Conservation (phyloP, 257 asterid species). For the Coffea eugenioides region DNA sequence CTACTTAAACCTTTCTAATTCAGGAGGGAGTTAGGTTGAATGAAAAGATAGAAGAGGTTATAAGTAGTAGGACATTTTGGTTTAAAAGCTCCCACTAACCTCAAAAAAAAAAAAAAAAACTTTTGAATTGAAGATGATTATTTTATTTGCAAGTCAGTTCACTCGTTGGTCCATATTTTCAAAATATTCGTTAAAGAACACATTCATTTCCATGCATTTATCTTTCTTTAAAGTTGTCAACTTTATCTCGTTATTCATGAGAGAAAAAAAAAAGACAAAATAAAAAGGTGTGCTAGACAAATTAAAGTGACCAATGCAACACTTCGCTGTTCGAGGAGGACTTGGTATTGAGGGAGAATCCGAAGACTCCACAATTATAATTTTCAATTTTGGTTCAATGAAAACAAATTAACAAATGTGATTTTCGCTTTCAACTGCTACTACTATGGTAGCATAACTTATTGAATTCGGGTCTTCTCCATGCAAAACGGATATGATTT, state of each 20-base stretch:
- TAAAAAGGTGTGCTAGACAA: constrained; percentile 2
- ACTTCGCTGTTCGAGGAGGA: constrained; percentile 8
- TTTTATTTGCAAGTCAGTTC: background rate
- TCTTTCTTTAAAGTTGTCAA: background rate
- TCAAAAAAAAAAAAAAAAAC: no score
- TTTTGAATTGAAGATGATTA: no score
- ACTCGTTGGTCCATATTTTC: background rate
- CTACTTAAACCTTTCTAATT: no score
- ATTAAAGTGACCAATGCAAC: background rate
- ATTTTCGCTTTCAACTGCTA: no score
- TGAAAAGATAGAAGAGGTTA: no score
- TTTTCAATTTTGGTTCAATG: no score
- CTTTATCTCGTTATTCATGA: background rate
- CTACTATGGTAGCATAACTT: no score
- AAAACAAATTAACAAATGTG: no score
- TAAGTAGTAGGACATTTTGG: no score
- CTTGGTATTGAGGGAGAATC: constrained; percentile 12
- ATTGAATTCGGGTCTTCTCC: background rate
- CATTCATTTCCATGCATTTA: background rate
- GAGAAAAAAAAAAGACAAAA: background rate
- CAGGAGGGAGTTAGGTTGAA: no score
- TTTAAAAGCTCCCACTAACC: no score
- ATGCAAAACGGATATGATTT: background rate
- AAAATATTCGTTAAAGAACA: background rate
- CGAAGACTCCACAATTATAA: background rate